Evolutionary conservation across 306 rosid species (phyloP), one percentile per base, ranked within the genome.

Genomic region (Vachellia collinsii): DNA sequence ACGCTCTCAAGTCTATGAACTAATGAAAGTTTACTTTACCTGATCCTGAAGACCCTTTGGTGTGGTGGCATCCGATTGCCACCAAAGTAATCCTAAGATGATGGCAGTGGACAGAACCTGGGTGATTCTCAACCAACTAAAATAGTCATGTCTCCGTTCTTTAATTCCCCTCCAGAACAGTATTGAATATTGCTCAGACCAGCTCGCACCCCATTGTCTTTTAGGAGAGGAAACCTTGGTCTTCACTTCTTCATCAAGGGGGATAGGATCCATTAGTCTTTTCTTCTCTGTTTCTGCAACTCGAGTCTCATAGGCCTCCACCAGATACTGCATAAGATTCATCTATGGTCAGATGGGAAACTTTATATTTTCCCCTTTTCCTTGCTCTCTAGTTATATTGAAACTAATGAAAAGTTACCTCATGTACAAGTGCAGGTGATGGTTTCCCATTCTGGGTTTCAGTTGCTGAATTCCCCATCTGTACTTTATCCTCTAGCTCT

Each of bases 1-100:
- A 13, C 68, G 41, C n/a, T 62, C n/a, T 13, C 19, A 62, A 29
- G 68, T 12, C 68, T 29, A 13, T 13, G 63, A 61, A 46, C 19
- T 19, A 69, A 80, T 53, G 43, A 56, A 76, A 74, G 47, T 59
- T 78, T 83, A 90, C 97, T 51, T 81, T 84, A 92, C 99, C 97
- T 96, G 99, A 87, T 96, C 99, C 79, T 90, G 93, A 43, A 90
- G 91, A 81, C 87, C 94, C 82, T 85, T 86, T 43, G 86, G 90
- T 76, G 63, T 88, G 4, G 70, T 76, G 68, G 85, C 63, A 85
- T 92, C 99, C 13, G 97, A 96, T 76, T 83, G 97, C 98, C 97
- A 96, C 99, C 99, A 96, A 2, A 96, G 97, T 76, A 96, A 88
- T 50, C 99, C 99, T 85, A 96, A 84, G 83, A 96, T 93, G 74